Percentiles rank a stretch among this genome's conserved stretches.
Conservation (phyloP, 2,329 filamentous ascomycete genomes). For the Beauveria pseudobassiana region DNA sequence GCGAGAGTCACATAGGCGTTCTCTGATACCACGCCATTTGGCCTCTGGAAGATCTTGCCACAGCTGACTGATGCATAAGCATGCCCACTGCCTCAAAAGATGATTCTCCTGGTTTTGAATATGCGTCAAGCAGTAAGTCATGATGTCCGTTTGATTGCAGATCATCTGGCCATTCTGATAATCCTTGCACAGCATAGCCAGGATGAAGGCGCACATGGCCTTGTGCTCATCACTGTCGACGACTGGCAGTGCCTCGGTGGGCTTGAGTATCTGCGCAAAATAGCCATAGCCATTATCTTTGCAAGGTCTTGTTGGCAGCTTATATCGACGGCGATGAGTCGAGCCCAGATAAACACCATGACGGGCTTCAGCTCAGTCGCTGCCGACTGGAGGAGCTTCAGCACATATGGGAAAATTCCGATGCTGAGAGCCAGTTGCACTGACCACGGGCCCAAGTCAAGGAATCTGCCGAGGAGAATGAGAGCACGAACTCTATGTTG, state of each 20-base stretch:
- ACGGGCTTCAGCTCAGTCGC: slow-evolving; percentile 92
- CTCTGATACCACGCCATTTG: slow-evolving; percentile 88
- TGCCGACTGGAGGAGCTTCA: slow-evolving; percentile 92
- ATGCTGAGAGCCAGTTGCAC: slow-evolving; percentile 97
- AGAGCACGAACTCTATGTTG: slow-evolving; percentile 86
- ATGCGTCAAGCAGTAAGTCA: slow-evolving; percentile 79
- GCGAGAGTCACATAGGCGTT: slow-evolving; percentile 77
- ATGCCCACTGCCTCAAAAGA: slow-evolving; percentile 88
- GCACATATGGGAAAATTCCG: slow-evolving; percentile 97
- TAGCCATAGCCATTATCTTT: slow-evolving; percentile 95
- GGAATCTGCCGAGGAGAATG: slow-evolving; percentile 84
- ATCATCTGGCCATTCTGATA: slow-evolving; percentile 89
- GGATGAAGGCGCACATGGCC: slow-evolving; percentile 97
- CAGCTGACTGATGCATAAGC: slow-evolving; percentile 88
- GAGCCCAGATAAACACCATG: slow-evolving; percentile 99
- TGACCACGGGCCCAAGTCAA: slow-evolving; percentile 95
- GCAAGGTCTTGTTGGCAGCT: slow-evolving; percentile 89
- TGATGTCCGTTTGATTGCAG: slow-evolving; percentile 83
- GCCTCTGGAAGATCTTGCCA: slow-evolving; percentile 88
- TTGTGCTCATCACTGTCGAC: slow-evolving; percentile 89
- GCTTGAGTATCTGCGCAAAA: slow-evolving; percentile 87
- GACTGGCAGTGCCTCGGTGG: slow-evolving; percentile 73
- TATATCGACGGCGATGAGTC: slow-evolving; percentile 89
- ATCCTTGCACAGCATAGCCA: slow-evolving; percentile 93
- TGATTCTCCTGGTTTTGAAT: slow-evolving; percentile 81